phyloP scores from a whole-genome alignment of 2,329 filamentous ascomycete species.

The Ophiocordyceps robertsii region DNA sequence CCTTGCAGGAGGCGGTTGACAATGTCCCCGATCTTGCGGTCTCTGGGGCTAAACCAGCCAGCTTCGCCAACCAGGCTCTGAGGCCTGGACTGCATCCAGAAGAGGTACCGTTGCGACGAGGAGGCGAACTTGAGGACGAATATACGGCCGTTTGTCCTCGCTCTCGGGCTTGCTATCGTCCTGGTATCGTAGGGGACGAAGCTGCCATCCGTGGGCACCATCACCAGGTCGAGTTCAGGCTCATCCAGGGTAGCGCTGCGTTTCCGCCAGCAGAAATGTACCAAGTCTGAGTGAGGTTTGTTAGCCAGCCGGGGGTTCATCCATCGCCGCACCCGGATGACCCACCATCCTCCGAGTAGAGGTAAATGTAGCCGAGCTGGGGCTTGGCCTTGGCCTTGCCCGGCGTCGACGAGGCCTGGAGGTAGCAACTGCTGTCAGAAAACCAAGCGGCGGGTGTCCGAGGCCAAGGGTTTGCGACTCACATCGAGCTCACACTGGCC shows the following conservation, averaged over 20 bases:
- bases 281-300: slow-evolving; percentile 46
- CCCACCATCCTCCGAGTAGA: slow-evolving; percentile 79
- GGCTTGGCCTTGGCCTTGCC: slow-evolving; percentile 60
- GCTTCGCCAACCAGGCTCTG: slow-evolving; percentile 57
- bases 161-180: slow-evolving; percentile 38
- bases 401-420: slow-evolving; percentile 36
- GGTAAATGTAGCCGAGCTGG: slow-evolving; percentile 76
- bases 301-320: not conserved
- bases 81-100: slow-evolving; percentile 90
- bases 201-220: slow-evolving; percentile 79
- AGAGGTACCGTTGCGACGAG: slow-evolving; percentile 80
- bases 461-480: slow-evolving; percentile 21
- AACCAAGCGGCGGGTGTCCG: slow-evolving; percentile 8
- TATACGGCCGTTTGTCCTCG: slow-evolving; percentile 74
- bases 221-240: slow-evolving; percentile 78
- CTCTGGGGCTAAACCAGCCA: slow-evolving; percentile 71
- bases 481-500: slow-evolving; percentile 79
- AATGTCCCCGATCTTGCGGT: slow-evolving; percentile 77
- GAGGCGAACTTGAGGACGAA: slow-evolving; percentile 90
- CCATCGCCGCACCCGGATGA: not conserved
- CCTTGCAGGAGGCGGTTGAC: slow-evolving; percentile 77
- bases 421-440: not conserved
- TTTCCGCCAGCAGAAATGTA: slow-evolving; percentile 95
- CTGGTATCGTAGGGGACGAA: slow-evolving; percentile 69
- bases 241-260: slow-evolving; percentile 56